Base-by-base conservation (phyloP, 495 filamentous ascomycete genomes). In the Diplogelasinospora grovesii region DNA sequence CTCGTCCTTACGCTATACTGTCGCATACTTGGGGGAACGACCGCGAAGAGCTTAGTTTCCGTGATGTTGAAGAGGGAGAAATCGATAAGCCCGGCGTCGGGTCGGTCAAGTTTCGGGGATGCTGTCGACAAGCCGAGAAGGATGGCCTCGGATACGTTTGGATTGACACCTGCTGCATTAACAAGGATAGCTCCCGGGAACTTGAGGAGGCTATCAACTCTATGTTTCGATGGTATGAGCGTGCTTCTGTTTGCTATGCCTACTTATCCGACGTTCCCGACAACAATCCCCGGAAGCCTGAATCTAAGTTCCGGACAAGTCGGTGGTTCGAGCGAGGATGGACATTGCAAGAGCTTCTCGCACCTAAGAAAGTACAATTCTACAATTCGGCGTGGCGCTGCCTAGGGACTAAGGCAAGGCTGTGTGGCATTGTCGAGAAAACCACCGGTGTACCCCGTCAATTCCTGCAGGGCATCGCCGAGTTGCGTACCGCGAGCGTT, bases 101-200 rank as follows among this genome's bases (percentile, higher is more conserved):
- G 20, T 45, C 18, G 20, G 4, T 8, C n/a, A 42, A 68, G 36
- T 62, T 68, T 21, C 16, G 30, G 8, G 32, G 38, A 8, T 53
- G 57, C 22, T 64, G 61, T 36, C 25, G 47, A 3, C 55, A 48
- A 9, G 61, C 61, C 1, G 33, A 25, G 1, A n/a, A 31, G 0
- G 37, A 59, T 21, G 42, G 37, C 0, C 33, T 53, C 10, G 5
- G 45, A 14, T 62, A 61, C 49, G 56, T 46, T 14, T 69, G 65
- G 66, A 48, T 71, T 5, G 65, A 71, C 25, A 67, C 65, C 0
- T 69, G 62, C 35, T 71, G 66, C 36, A 70, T 69, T 40, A 54
- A 70, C 42, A 69, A 71, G 18, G 46, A 35, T 1, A 65, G 56
- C 42, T 66, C 62, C 22, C 59, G 57, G 5, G 64, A 71, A 39